Conservation (phyloP, 2,329 filamentous ascomycete species). For the Aspergillus glaucus region DNA sequence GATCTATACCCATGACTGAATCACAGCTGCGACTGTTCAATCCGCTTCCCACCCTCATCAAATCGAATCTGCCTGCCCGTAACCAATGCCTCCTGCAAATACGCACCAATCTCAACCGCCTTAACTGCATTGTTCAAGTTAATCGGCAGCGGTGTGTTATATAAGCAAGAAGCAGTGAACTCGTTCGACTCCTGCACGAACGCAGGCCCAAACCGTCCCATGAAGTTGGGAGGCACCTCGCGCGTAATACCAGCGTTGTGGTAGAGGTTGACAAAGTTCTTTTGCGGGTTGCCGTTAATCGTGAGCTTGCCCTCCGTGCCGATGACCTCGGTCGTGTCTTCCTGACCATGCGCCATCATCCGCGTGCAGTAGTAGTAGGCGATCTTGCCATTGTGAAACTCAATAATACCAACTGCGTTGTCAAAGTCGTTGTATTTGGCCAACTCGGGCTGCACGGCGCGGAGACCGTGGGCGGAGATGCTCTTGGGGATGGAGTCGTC, state of each 20-base stretch:
- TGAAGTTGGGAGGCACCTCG: conserved; percentile 58
- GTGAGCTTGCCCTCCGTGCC: conserved; percentile 59
- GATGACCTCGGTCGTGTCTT: conserved; percentile 61
- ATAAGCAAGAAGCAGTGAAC: conserved; percentile 55
- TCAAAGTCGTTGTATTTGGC: conserved; percentile 53
- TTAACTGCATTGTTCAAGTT: conserved; percentile 53
- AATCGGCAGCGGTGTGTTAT: conserved; percentile 51
- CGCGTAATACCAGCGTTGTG: conserved; percentile 49
- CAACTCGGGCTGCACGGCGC: conserved; percentile 52
- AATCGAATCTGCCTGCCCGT: conserved; percentile 52
- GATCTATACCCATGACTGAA: neutral
- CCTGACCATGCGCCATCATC: conserved; percentile 62
- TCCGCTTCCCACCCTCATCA: conserved; percentile 47
- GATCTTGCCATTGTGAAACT: conserved; percentile 58
- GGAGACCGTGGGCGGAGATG: conserved; percentile 51
- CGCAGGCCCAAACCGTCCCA: conserved; percentile 56
- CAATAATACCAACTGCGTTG: conserved; percentile 58
- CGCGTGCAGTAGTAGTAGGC: conserved; percentile 57
- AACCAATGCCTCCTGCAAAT: conserved; percentile 50
- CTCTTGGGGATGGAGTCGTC: conserved; percentile 49
- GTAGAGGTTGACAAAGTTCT: conserved; percentile 52
- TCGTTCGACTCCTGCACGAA: conserved; percentile 60
- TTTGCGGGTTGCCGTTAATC: conserved; percentile 54
- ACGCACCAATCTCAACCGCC: conserved; percentile 53
- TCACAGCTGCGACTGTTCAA: conserved; percentile 31